These are phyloP conservation scores for Annona squamosa DNA, from an alignment of 164 flowering plant genomes.

Conservation along the genomic window DNA sequence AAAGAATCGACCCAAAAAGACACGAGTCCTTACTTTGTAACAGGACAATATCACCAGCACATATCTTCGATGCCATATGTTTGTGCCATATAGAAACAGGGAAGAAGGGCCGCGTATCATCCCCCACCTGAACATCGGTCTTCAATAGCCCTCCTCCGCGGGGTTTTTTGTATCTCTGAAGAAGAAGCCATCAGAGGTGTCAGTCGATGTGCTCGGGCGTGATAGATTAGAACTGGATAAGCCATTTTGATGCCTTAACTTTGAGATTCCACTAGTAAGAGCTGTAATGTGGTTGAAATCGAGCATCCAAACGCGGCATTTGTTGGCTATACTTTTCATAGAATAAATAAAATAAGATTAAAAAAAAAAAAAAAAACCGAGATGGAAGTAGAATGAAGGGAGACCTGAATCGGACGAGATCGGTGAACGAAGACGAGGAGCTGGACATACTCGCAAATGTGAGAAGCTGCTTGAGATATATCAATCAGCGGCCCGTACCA, in stretches of 20 bases:
- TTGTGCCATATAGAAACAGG: constrained; percentile 58
- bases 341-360: not conserved
- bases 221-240: too few relatives aligned
- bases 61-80: constrained; percentile 33
- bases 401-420: constrained; percentile 55
- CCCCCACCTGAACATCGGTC: constrained; percentile 67
- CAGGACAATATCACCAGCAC: constrained; percentile 51
- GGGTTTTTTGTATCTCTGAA: constrained; percentile 38
- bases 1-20: not conserved
- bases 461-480: constrained; percentile 40
- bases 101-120: constrained; percentile 53
- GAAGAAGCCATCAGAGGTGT: constrained; percentile 6
- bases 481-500: constrained; percentile 85
- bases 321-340: too few relatives aligned
- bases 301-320: not conserved
- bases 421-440: constrained; percentile 68
- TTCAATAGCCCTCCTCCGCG: constrained; percentile 41
- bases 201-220: not conserved
- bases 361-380: not conserved
- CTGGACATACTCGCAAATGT: constrained; percentile 64
- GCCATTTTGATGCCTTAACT: too few relatives aligned
- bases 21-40: constrained; percentile 46
- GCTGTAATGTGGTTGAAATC: not conserved
- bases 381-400: not conserved
- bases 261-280: not conserved